Evolutionary conservation across 257 asterid genomes (phyloP).

Genomic region (Fraxinus excelsior): DNA sequence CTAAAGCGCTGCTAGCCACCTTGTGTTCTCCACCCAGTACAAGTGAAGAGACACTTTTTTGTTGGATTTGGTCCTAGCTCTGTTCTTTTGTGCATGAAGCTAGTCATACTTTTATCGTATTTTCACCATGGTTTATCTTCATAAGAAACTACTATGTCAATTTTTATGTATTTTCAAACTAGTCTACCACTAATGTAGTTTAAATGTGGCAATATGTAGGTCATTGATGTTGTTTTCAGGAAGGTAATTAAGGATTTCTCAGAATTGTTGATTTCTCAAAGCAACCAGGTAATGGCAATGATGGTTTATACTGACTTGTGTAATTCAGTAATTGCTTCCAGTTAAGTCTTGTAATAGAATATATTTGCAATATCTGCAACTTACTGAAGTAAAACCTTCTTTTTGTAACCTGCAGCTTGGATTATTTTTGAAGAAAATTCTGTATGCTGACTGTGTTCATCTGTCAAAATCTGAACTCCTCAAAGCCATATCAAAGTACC

Average conservation of each 20-base stretch:
- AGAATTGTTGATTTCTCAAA: conserved; percentile 58
- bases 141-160: not conserved
- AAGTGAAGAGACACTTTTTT: not conserved
- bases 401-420: conserved; percentile 61
- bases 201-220: conserved; percentile 46
- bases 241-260: conserved; percentile 81
- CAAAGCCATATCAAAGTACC: conserved; percentile 64
- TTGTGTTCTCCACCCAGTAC: not conserved
- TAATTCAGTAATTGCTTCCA: conserved; percentile 9
- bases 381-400: conserved; percentile 20
- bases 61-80: conserved; percentile 7
- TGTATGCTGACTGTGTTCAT: conserved; percentile 47
- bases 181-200: conserved; percentile 16
- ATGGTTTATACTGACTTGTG: not conserved
- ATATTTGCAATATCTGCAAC: conserved; percentile 13
- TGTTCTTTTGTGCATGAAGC: conserved; percentile 4
- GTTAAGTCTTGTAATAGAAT: conserved; percentile 7
- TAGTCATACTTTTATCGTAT: not conserved
- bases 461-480: conserved; percentile 57
- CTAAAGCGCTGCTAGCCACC: not conserved
- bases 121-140: not conserved
- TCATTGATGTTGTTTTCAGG: conserved; percentile 64
- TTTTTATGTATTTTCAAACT: not conserved
- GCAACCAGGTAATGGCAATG: conserved; percentile 64
- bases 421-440: conserved; percentile 59